Conservation (phyloP, 257 asterid species). For the Euphrasia confusa region DNA sequence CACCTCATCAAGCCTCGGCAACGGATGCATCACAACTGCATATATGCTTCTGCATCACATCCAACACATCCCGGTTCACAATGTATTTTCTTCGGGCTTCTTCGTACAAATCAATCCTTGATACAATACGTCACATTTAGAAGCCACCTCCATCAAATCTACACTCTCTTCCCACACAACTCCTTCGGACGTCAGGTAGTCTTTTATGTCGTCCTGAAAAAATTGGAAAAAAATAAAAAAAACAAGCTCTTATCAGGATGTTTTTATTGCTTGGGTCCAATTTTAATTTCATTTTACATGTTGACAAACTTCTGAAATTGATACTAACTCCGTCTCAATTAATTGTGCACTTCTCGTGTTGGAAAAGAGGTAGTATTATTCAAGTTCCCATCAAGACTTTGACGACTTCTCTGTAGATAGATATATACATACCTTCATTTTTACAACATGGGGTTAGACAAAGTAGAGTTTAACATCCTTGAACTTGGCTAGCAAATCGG, state of each 20-base stretch:
- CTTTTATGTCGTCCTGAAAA: conserved; percentile 81
- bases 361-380: background rate
- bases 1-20: conserved; percentile 96
- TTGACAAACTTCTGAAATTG: background rate
- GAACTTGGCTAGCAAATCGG: conserved; percentile 74
- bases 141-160: conserved; percentile 76
- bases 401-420: background rate
- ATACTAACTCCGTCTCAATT: background rate
- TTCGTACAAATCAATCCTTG: conserved; percentile 77
- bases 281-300: background rate
- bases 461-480: conserved; percentile 74
- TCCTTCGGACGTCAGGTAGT: conserved; percentile 67
- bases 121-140: conserved; percentile 78
- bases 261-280: background rate
- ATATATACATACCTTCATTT: conserved; percentile 74
- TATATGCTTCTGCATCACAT: conserved; percentile 69
- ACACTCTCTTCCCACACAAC: conserved; percentile 91
- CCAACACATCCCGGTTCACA: conserved; percentile 45
- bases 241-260: background rate
- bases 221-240: background rate
- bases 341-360: background rate
- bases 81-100: conserved; percentile 88
- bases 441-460: conserved; percentile 84
- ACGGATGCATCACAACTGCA: conserved; percentile 91
- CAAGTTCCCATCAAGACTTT: background rate